Evolutionary conservation across 352 stramenopile species (phyloP).

Genomic region (Pythium phragmiticola): DNA sequence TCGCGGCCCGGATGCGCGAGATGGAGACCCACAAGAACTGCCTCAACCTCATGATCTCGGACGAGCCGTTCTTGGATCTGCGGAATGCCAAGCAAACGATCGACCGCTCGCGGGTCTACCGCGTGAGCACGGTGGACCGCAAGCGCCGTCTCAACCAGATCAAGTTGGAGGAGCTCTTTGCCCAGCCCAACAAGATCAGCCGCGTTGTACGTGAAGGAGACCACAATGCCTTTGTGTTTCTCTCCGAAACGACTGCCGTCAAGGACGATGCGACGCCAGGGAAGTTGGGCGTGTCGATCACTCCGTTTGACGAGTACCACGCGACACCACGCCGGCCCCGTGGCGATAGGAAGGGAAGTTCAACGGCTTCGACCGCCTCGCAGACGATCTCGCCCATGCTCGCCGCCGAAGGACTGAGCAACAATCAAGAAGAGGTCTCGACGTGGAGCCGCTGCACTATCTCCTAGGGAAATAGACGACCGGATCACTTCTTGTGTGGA

Average conservation of each 20-base stretch:
- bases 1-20: conserved; percentile 43
- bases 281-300: conserved; percentile 43
- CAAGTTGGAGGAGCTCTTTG: conserved; percentile 69
- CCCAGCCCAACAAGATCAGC: conserved; percentile 51
- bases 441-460: conserved; percentile 62
- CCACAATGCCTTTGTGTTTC: conserved; percentile 52
- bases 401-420: too few species aligned
- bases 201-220: conserved; percentile 62
- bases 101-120: conserved; percentile 62
- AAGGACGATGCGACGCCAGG: conserved; percentile 34
- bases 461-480: conserved; percentile 33
- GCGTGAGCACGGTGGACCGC: conserved; percentile 61
- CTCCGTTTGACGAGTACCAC: conserved; percentile 55
- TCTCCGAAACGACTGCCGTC: conserved; percentile 26
- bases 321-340: conserved; percentile 22
- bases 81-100: conserved; percentile 54
- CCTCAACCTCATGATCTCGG: conserved; percentile 81
- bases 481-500: too few species aligned
- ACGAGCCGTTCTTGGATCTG: conserved; percentile 61
- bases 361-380: conserved; percentile 16
- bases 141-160: conserved; percentile 50
- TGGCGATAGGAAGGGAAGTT: conserved; percentile 21
- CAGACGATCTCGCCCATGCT: conserved; percentile 6
- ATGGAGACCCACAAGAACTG: conserved; percentile 65
- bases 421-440: conserved; percentile 26